Conservation (phyloP, 208 protist species). For the Crithidia thermophila region DNA sequence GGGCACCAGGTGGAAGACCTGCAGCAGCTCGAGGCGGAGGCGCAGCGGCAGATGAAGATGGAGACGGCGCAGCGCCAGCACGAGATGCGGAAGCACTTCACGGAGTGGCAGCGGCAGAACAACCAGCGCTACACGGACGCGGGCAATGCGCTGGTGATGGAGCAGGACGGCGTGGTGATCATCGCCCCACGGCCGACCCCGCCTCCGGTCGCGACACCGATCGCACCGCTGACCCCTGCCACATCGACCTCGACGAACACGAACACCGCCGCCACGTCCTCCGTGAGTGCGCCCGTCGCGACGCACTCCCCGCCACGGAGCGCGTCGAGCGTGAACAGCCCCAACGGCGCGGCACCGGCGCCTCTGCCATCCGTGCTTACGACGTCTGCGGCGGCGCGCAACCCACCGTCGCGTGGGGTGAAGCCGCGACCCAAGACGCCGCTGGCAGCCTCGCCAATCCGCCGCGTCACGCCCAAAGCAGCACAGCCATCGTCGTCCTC, state of each 20-base stretch:
- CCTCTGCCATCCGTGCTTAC: background rate
- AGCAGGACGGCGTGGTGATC: constrained; percentile 49
- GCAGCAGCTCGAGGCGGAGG: constrained; percentile 20
- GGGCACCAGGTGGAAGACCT: constrained; percentile 27
- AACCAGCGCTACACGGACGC: constrained; percentile 41
- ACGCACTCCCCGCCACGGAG: constrained; percentile 4
- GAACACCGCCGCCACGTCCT: background rate
- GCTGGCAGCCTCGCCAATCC: background rate
- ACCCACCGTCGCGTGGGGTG: background rate
- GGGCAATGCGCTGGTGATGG: constrained; percentile 45
- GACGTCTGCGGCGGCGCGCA: background rate
- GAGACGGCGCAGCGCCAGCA: constrained; percentile 35
- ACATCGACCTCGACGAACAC: too few species aligned
- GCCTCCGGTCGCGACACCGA: background rate
- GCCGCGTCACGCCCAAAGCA: background rate
- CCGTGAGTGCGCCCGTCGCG: background rate
- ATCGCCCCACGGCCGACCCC: constrained; percentile 37
- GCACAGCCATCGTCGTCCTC: background rate
- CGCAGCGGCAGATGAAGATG: constrained; percentile 20
- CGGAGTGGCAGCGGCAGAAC: constrained; percentile 46
- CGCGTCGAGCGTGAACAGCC: background rate
- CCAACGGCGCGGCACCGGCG: background rate
- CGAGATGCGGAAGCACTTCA: constrained; percentile 41
- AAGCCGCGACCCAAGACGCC: constrained; percentile 2
- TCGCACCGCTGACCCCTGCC: too few species aligned